Conservation (phyloP, 2,329 filamentous ascomycete genomes). For the Beauveria bassiana region DNA sequence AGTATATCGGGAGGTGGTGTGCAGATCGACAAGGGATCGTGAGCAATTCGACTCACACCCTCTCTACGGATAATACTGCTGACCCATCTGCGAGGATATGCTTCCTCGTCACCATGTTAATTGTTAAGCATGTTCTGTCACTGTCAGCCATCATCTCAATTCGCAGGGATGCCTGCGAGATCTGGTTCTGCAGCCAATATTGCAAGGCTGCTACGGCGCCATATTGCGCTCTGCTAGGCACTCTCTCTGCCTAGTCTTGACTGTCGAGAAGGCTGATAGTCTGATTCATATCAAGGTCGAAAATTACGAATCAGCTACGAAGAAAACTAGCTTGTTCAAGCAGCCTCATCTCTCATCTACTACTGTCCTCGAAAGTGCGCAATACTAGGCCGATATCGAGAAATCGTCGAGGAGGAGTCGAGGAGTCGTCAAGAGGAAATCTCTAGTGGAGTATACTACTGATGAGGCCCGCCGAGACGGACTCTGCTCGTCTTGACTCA, state of each 20-base stretch:
- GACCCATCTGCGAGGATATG: neutral
- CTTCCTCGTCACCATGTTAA: neutral
- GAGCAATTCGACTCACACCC: neutral
- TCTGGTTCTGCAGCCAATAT: conserved; percentile 6
- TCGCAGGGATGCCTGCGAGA: conserved; percentile 1
- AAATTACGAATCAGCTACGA: neutral
- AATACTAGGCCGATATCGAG: neutral
- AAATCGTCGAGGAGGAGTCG: neutral
- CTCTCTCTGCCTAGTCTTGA: neutral
- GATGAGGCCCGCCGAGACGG: neutral
- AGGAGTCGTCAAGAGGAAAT: neutral
- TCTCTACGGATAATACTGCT: neutral
- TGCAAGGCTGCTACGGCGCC: conserved; percentile 1
- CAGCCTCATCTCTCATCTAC: neutral
- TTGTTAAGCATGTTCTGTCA: neutral
- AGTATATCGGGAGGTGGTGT: neutral
- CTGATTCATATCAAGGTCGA: neutral
- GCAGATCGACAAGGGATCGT: conserved; percentile 2
- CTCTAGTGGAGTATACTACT: neutral
- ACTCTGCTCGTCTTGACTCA: neutral
- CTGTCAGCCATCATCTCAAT: neutral
- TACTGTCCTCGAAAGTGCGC: neutral
- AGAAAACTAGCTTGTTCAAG: neutral
- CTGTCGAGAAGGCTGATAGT: neutral
- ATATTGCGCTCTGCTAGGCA: neutral